Base-by-base conservation (phyloP, 2,329 filamentous ascomycete species). In the Colletotrichum costaricense region DNA sequence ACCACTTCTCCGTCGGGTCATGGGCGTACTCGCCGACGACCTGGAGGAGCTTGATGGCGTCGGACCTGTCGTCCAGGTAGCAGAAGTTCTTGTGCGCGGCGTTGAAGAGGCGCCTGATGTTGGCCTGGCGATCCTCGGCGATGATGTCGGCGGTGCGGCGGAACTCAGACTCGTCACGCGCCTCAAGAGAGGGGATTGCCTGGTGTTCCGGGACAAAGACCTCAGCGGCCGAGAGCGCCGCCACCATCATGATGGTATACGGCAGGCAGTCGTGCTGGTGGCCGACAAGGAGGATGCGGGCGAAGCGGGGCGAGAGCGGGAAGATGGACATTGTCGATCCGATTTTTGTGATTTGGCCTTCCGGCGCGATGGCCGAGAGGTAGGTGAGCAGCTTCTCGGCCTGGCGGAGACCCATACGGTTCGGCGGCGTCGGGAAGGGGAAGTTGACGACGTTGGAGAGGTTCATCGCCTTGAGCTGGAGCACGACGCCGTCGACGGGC, bases 401-500 rank as follows among this genome's bases (percentile, higher is more conserved):
- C 79, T 93, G 94, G 62, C 90, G 89, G 24, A 99, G 87, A 75
- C 92, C 94, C 66, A 91, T 87, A 16, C 92, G 89, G 77, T 95
- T 93, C 2, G 97, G 97, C 0, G 95, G 92, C 16, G 96, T 98
- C 4, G 97, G 97, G 81, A 98, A 99, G 0, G 97, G 97, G 81
- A 99, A 99, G 82, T 97, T 97, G 80, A 94, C 89, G 8, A 99
- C 93, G 70, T 95, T 92, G 73, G 96, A 93, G 38, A 98, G 90
- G 67, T 95, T 94, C 94, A 99, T 98, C 63, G 93, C 92, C 86
- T 98, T 99, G 78, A 99, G 90, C 81, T 98, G 95, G 49, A 99
- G 86, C 1, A 98, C 95, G 3, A 98, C 91, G 22, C 93, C 94
- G 82, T 99, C 97, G 33, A 98, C 94, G 0, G 97, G 96, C 83